phyloP scores from a whole-genome alignment of 352 stramenopile genomes.

The Pythium phragmitis region DNA sequence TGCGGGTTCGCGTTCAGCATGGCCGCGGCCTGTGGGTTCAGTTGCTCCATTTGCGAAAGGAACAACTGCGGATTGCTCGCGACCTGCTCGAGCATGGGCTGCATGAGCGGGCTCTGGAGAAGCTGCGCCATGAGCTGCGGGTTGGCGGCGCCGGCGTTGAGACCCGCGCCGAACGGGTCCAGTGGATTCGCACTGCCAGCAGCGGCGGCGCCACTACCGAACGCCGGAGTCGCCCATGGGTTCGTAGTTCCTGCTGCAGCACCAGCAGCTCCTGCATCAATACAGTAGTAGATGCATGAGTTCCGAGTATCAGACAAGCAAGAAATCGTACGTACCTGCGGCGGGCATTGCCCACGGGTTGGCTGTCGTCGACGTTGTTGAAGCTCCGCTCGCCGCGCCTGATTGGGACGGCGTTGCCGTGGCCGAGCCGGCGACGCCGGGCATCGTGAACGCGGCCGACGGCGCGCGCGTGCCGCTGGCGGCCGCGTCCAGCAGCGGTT shows the following conservation, averaged over 20 bases:
- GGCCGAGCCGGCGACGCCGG: constrained; percentile 58
- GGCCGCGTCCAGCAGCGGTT: constrained; percentile 94
- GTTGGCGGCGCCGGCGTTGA: constrained; percentile 36
- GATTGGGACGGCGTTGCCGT: constrained; percentile 14
- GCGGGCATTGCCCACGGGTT: constrained; percentile 59
- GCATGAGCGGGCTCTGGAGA: constrained; percentile 87
- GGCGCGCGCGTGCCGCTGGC: constrained; percentile 46
- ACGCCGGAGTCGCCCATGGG: constrained; percentile 30
- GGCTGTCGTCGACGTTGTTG: constrained; percentile 29
- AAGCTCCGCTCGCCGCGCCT: background rate
- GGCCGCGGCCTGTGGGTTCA: constrained; percentile 88
- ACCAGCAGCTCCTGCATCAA: background rate
- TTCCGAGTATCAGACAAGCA: background rate
- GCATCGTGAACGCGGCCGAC: constrained; percentile 82
- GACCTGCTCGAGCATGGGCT: constrained; percentile 80
- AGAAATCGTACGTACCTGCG: constrained; percentile 8
- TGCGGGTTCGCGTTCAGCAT: constrained; percentile 89
- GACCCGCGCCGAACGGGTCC: constrained; percentile 18
- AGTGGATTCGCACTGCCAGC: constrained; percentile 20
- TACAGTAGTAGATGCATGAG: background rate
- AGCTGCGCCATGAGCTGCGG: constrained; percentile 81
- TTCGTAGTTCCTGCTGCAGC: constrained; percentile 37
- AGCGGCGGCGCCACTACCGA: constrained; percentile 6
- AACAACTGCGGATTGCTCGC: constrained; percentile 80
- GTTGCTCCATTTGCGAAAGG: constrained; percentile 81